Percentiles rank a stretch among this genome's conserved stretches.
phyloP scores from a whole-genome alignment of 2,329 filamentous ascomycete genomes.

The Grosmannia serpens region DNA sequence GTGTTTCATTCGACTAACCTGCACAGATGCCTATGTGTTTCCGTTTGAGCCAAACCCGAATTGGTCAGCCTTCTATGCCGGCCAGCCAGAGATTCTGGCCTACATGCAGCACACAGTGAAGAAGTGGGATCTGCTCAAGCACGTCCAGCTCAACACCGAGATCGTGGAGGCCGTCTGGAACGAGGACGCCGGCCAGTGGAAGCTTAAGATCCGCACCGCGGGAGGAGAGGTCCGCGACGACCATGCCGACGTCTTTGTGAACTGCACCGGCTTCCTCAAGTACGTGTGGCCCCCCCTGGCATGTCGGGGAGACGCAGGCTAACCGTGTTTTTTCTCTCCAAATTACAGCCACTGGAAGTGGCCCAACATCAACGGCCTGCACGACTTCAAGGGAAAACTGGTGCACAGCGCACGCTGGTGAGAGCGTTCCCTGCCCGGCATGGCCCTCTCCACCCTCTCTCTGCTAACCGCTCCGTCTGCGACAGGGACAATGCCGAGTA shows the following conservation, averaged over 20 bases:
- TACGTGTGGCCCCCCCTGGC: neutral
- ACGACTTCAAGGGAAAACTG: slow-evolving; percentile 8
- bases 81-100: neutral
- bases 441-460: neutral
- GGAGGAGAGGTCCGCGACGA: neutral
- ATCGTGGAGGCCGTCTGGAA: neutral
- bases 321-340: slow-evolving; percentile 19
- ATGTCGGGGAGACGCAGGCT: neutral
- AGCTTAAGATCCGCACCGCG: neutral
- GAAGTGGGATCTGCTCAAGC: neutral
- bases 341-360: slow-evolving; percentile 33
- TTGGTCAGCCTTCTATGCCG: neutral
- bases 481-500: slow-evolving; percentile 7
- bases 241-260: neutral
- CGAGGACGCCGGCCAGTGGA: neutral
- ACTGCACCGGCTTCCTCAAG: neutral
- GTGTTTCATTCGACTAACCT: neutral
- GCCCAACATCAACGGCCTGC: slow-evolving; percentile 17
- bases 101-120: neutral
- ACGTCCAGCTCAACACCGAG: neutral
- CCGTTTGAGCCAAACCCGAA: neutral
- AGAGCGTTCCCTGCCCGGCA: slow-evolving; percentile 5
- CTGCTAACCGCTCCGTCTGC: neutral
- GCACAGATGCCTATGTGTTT: neutral
- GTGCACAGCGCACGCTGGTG: slow-evolving; percentile 9